Conservation (phyloP, 1,284 basidiomycete genomes). For the Anthracocystis setariae region DNA sequence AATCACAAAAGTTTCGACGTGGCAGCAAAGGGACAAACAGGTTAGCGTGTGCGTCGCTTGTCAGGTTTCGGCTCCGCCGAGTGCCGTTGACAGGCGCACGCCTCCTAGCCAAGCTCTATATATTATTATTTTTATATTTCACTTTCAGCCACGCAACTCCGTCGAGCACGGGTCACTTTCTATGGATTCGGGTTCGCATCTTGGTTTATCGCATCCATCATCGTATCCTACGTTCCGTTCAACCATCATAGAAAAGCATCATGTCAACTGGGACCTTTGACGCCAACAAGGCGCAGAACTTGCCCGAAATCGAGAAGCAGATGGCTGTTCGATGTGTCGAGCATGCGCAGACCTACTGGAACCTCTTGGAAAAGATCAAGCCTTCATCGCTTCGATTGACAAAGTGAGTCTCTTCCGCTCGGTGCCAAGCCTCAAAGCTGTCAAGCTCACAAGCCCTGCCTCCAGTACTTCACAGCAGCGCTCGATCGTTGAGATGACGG, state of each 20-base stretch:
- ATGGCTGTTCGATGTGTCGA: slow-evolving; percentile 89
- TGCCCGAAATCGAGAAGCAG: slow-evolving; percentile 96
- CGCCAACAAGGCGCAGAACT: slow-evolving; percentile 76
- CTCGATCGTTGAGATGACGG: no score
- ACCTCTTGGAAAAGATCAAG: slow-evolving; percentile 83
- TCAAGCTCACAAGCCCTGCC: no score
- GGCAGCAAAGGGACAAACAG: neutral
- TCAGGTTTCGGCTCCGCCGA: slow-evolving; percentile 7
- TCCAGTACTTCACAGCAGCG: no score
- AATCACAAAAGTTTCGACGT: neutral
- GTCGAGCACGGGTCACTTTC: neutral
- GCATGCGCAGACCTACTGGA: slow-evolving; percentile 87
- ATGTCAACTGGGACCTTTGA: slow-evolving; percentile 61
- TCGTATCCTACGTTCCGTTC: neutral
- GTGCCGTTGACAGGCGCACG: slow-evolving; percentile 2
- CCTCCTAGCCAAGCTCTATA: slow-evolving; percentile 6
- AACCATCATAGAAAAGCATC: slow-evolving; percentile 5
- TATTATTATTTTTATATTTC: no score
- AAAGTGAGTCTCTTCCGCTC: slow-evolving; percentile 71
- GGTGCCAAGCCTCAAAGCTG: no score
- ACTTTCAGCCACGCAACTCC: neutral
- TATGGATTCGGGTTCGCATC: no score
- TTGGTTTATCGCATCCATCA: no score
- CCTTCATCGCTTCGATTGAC: slow-evolving; percentile 83
- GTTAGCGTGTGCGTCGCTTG: neutral